These are phyloP conservation scores for Zygoascus sp. DNA, from an alignment of 1,139 yeast species.

Conservation along the genomic window DNA sequence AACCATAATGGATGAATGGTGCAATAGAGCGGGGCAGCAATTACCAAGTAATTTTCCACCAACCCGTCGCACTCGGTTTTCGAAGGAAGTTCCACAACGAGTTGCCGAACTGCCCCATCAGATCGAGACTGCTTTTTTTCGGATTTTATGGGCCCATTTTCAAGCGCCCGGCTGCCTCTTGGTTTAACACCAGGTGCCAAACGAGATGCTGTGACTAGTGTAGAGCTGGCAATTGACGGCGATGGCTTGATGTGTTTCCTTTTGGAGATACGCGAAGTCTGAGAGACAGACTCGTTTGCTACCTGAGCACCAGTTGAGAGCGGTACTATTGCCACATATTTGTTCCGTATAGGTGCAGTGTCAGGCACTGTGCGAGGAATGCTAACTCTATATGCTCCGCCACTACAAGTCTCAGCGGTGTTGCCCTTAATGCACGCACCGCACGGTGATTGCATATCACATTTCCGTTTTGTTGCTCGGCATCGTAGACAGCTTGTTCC, in stretches of 20 bases:
- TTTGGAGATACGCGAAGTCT: neutral
- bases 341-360: neutral
- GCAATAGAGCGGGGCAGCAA: neutral
- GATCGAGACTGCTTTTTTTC: neutral
- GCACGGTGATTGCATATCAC: neutral
- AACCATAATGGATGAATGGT: slow-evolving; percentile 1
- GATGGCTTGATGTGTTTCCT: too few species aligned
- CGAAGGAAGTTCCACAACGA: neutral
- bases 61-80: neutral
- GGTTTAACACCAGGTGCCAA: too few species aligned
- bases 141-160: neutral
- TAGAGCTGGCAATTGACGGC: too few species aligned
- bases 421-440: neutral
- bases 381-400: neutral
- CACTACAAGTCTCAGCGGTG: neutral
- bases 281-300: too few species aligned
- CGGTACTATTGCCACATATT: neutral
- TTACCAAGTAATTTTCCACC: neutral
- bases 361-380: neutral
- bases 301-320: neutral
- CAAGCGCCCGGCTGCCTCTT: too few species aligned
- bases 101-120: neutral
- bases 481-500: slow-evolving; percentile 8
- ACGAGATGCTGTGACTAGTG: too few species aligned
- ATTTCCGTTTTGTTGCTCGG: slow-evolving; percentile 4